A percentile compares a stretch with the other conserved stretches of the same genome.
phyloP scores from a whole-genome alignment of 805 yeast species.

The Nakazawaea pomicola region DNA sequence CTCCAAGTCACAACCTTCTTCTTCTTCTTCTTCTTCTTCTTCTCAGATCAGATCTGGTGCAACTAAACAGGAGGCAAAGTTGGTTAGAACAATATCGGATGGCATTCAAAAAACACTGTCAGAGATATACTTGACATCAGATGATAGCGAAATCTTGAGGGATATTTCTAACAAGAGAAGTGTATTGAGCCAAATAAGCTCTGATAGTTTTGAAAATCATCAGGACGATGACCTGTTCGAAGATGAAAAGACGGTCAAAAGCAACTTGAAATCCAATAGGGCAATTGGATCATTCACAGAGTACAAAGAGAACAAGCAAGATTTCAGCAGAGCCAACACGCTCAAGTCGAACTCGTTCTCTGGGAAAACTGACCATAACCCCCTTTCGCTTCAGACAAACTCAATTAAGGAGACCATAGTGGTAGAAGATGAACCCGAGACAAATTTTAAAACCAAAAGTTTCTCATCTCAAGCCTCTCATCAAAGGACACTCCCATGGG shows the following conservation, averaged over 20 bases:
- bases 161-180: slow-evolving; percentile 8
- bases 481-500: slow-evolving; percentile 9
- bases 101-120: not conserved
- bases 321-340: not conserved
- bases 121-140: not conserved
- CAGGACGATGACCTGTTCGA: not conserved
- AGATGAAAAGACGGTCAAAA: not conserved
- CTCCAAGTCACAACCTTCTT: not conserved
- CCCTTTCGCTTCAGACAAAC: too few species aligned
- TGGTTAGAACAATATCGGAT: too few species aligned
- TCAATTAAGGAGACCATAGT: too few species aligned
- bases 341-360: too few species aligned
- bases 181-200: slow-evolving; percentile 1
- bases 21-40: not conserved
- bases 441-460: too few species aligned
- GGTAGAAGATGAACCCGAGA: too few species aligned
- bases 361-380: too few species aligned
- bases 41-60: too few species aligned
- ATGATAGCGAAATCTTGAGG: slow-evolving; percentile 7
- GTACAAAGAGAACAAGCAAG: not conserved
- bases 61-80: too few species aligned
- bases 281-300: slow-evolving; percentile 3
- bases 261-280: slow-evolving; percentile 7
- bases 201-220: not conserved
- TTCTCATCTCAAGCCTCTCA: too few species aligned